phyloP scores from a whole-genome alignment of 352 stramenopile species.

The Peronospora farinosa region DNA sequence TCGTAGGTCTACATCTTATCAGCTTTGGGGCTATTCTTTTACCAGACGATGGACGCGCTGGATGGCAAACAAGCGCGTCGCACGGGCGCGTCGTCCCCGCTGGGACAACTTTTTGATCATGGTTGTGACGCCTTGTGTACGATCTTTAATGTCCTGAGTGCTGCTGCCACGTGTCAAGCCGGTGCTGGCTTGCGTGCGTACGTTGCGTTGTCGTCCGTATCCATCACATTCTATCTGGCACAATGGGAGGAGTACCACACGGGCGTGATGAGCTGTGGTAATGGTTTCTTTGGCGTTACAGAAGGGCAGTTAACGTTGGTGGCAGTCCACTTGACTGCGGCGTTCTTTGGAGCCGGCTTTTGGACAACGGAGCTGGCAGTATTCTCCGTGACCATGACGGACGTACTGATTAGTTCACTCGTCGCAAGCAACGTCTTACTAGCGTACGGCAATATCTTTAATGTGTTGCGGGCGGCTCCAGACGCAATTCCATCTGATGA shows the following conservation, averaged over 20 bases:
- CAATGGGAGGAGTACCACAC: constrained; percentile 89
- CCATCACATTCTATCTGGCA: constrained; percentile 76
- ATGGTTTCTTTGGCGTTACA: constrained; percentile 77
- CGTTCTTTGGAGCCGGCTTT: constrained; percentile 48
- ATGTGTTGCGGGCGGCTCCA: constrained; percentile 53
- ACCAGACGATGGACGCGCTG: constrained; percentile 98
- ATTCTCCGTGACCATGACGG: constrained; percentile 36
- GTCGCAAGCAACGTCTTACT: constrained; percentile 75
- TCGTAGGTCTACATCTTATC: constrained; percentile 61
- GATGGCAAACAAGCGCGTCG: constrained; percentile 98
- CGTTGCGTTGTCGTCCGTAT: constrained; percentile 67
- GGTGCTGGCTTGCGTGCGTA: constrained; percentile 43
- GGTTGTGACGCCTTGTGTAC: constrained; percentile 84
- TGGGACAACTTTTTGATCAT: constrained; percentile 99
- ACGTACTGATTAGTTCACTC: constrained; percentile 49
- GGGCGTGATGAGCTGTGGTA: constrained; percentile 85
- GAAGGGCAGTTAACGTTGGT: constrained; percentile 80
- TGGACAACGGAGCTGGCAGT: constrained; percentile 41
- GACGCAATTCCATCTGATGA: constrained; percentile 56
- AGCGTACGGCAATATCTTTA: constrained; percentile 64
- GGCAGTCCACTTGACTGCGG: constrained; percentile 50
- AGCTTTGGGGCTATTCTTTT: constrained; percentile 83
- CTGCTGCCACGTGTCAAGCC: constrained; percentile 53
- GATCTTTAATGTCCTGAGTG: constrained; percentile 74
- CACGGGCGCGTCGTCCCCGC: constrained; percentile 89